Evolutionary conservation across 352 stramenopile species (phyloP), one percentile per base, ranked within the genome.

Genomic region (Aphanomyces astaci): DNA sequence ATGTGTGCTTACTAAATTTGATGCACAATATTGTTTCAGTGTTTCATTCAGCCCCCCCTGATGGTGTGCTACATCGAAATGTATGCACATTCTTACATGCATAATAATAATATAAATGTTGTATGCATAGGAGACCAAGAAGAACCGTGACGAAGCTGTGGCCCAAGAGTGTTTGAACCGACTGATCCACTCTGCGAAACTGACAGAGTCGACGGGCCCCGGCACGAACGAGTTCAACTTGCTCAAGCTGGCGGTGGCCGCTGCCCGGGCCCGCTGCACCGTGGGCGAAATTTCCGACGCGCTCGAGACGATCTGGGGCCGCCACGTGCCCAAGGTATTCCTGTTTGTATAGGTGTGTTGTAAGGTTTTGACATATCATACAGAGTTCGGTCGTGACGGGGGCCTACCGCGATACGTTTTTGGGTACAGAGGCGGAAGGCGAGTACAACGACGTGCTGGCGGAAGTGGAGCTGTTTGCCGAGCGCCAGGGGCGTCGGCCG

Each of bases 271-370:
- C 46, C 79, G 87, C 24, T 97, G 87, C 73, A 98, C 96, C 3
- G 80, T 99, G 22, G 96, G 96, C 36, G 96, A 99, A 75, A 99
- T 99, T 65, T 98, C 91, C 3, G 78, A 88, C 22, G 92, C 96
- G 5, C 79, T 98, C 9, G 94, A 98, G 75, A 80, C 88, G 31
- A 89, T 94, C 57, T 99, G 94, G 94, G 96, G 95, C n/a, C 83
- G 94, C 31, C 95, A 99, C 76, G 77, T 95, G 11, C 82, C 96
- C 5, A 87, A 87, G 73, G 73, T 78, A 71, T 17, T 25, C n/a
- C n/a, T n/a, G n/a, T n/a, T n/a, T n/a, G n/a, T n/a, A n/a, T n/a
- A n/a, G n/a, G n/a, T n/a, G n/a, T n/a, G n/a, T n/a, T n/a, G n/a
- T n/a, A n/a, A n/a, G 19, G 22, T 4, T 10, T 56, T 17, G 13